Evolutionary conservation across 495 filamentous ascomycete genomes (phyloP), one percentile per base, ranked within the genome.

Genomic region (Trichoderma virens): DNA sequence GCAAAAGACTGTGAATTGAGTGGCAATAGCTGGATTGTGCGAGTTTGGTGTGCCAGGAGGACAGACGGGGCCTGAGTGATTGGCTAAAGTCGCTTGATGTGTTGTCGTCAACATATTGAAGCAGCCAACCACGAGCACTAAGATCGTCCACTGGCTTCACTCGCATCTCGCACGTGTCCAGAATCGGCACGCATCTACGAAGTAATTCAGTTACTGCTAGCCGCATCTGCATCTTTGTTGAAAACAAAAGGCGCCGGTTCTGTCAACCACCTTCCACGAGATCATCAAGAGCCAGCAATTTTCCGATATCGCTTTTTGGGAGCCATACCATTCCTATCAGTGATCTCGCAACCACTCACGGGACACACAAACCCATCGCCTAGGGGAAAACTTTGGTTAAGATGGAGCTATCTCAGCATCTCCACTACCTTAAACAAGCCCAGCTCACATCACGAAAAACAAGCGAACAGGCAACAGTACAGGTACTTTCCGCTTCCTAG

Each of bases 251-350:
- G 13, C 13, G 34, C 13, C 13, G 34, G 6, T 35, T 35, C 34
- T 35, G 6, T 35, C 34, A 35, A 35, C 6, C 34, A 13, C n/a
- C n/a, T n/a, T n/a, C n/a, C n/a, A 35, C 34, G 34, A 35, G 34
- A 35, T 13, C 0, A 13, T 35, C 2, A 35, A 6, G 6, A 13
- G n/a, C n/a, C 34, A 35, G 13, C 13, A 16, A 28, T 28, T 56
- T 28, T 16, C 51, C 51, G 51, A 56, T 56, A 56, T 56, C 51
- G 51, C 51, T 25, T 13, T 56, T 56, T n/a, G n/a, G n/a, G n/a
- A 3, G 2, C 25, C 9, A 28, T 16, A 28, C 51, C 51, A 31
- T 56, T 13, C 20, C 23, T 56, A 27, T 11, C 13, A 56, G 51
- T 30, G 23, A 56, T 56, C 25, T 28, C 25, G 23, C 51, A 25